A percentile compares a stretch with the other conserved stretches of the same genome.
Conservation (phyloP, 768 basidiomycete species). For the Phylloporus arenicola region DNA sequence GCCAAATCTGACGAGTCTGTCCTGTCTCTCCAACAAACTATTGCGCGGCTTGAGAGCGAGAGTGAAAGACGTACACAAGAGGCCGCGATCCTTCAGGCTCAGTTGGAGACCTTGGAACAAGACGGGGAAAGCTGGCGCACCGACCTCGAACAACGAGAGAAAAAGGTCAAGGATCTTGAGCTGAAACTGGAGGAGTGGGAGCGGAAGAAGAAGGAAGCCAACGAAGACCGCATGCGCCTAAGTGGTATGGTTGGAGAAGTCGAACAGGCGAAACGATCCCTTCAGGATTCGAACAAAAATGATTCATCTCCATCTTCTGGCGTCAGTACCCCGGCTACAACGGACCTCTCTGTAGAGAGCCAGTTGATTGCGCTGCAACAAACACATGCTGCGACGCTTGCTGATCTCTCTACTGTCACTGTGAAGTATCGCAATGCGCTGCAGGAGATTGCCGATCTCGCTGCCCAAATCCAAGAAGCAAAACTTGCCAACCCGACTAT, state of each 20-base stretch:
- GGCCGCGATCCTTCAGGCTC: constrained; percentile 62
- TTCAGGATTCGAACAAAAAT: constrained; percentile 43
- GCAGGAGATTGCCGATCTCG: constrained; percentile 88
- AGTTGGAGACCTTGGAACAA: constrained; percentile 60
- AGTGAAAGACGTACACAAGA: constrained; percentile 69
- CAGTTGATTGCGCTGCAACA: constrained; percentile 76
- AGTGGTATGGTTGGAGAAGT: constrained; percentile 67
- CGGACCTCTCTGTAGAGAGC: constrained; percentile 42
- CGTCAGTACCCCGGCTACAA: constrained; percentile 25
- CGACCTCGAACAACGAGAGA: constrained; percentile 82
- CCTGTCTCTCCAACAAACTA: constrained; percentile 56
- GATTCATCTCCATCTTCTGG: constrained; percentile 29
- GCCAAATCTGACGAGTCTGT: constrained; percentile 75
- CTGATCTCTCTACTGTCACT: constrained; percentile 73
- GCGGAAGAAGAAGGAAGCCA: constrained; percentile 60
- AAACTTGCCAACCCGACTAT: constrained; percentile 54
- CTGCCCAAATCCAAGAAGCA: constrained; percentile 83
- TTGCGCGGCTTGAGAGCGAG: constrained; percentile 75
- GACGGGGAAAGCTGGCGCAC: constrained; percentile 80
- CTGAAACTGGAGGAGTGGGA: constrained; percentile 75
- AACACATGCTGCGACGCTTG: constrained; percentile 73
- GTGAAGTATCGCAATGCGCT: constrained; percentile 85
- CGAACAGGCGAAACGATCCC: constrained; percentile 58
- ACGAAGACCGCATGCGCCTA: constrained; percentile 60
- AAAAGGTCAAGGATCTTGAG: constrained; percentile 70